A percentile compares a stretch with the other conserved stretches of the same genome.
Evolutionary conservation across 345 rosid species (phyloP).

Genomic region (Cardiospermum halicacabum): DNA sequence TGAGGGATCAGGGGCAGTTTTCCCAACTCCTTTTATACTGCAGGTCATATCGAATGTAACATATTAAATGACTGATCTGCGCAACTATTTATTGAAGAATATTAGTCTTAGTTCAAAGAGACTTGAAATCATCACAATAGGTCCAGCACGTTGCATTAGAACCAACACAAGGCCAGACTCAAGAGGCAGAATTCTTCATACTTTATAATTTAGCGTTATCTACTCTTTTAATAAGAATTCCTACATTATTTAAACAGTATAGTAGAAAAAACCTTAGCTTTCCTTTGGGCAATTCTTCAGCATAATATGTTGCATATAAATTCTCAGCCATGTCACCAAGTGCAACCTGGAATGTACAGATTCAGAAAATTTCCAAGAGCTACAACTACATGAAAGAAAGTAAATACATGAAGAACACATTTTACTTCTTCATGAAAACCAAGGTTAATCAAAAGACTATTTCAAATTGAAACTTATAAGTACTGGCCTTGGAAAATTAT

Average conservation of each 20-base stretch:
- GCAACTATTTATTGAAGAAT: no score
- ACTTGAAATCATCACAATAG: neutral
- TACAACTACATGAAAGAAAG: neutral
- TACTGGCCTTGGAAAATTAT: neutral
- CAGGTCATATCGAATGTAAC: constrained; percentile 14
- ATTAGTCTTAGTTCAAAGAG: neutral
- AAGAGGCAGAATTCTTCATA: constrained; percentile 1
- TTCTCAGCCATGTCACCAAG: constrained; percentile 87
- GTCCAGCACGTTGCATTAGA: neutral
- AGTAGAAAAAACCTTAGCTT: constrained; percentile 61
- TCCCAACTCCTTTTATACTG: constrained; percentile 83
- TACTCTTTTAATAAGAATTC: no score
- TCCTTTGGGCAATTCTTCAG: constrained; percentile 68
- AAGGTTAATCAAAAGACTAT: neutral
- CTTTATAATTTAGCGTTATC: neutral
- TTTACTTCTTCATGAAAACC: neutral
- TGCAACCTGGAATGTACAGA: constrained; percentile 54
- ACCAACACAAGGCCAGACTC: neutral
- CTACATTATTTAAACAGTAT: neutral
- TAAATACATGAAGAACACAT: no score
- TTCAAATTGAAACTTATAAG: neutral
- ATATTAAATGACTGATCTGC: neutral
- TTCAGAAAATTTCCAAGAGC: constrained; percentile 7
- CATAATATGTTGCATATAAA: constrained; percentile 46
- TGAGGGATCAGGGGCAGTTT: constrained; percentile 58